Evolutionary conservation across 305 asterid species (phyloP).

Genomic region (Stenogyne calaminthoides): DNA sequence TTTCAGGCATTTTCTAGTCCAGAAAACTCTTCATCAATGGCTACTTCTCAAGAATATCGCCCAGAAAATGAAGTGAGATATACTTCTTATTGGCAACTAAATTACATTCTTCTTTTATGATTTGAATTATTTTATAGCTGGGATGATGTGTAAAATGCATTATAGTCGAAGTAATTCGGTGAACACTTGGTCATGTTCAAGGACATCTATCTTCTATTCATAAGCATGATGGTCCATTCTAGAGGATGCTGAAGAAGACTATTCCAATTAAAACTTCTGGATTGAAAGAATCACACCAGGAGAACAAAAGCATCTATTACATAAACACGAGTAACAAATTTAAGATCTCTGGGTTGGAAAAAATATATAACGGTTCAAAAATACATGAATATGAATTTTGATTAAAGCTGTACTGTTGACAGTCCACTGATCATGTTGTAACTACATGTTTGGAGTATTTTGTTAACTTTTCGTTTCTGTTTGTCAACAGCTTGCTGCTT

Average conservation of each 20-base stretch:
- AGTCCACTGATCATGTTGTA: background rate
- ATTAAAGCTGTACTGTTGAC: background rate
- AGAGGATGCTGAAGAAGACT: constrained; percentile 11
- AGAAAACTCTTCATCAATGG: constrained; percentile 61
- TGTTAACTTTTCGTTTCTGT: background rate
- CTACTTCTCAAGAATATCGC: constrained; percentile 58
- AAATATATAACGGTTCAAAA: background rate
- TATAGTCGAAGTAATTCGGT: background rate
- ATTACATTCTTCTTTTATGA: constrained; percentile 22
- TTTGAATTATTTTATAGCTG: constrained; percentile 11
- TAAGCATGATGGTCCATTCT: background rate
- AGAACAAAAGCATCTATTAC: background rate
- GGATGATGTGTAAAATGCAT: constrained; percentile 19
- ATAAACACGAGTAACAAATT: background rate
- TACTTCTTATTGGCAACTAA: constrained; percentile 28
- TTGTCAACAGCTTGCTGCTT: background rate
- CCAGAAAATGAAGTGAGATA: constrained; percentile 67
- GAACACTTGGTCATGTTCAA: background rate
- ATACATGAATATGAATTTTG: background rate
- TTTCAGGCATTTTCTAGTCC: constrained; percentile 67
- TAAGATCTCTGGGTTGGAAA: background rate
- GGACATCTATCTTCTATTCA: background rate
- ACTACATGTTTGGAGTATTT: background rate
- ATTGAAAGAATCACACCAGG: background rate
- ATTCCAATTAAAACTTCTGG: background rate